These are phyloP conservation scores for Didymosphaeria variabile DNA, from an alignment of 2,329 filamentous ascomycete genomes.

Conservation along the genomic window DNA sequence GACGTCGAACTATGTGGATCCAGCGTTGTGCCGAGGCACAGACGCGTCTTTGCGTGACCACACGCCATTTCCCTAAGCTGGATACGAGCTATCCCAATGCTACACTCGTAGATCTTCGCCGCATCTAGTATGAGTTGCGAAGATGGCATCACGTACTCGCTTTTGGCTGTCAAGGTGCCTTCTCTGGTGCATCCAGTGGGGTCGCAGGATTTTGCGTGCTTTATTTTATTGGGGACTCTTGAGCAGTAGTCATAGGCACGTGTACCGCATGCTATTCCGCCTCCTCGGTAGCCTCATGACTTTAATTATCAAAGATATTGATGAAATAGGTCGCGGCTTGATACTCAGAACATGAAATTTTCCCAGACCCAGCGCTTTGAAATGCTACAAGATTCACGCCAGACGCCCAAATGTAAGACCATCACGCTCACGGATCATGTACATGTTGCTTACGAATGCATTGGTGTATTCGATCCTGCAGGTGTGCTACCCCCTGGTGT, in stretches of 20 bases:
- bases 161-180: too few relatives aligned
- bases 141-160: too few relatives aligned
- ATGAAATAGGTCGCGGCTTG: background rate
- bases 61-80: background rate
- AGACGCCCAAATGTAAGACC: background rate
- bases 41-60: background rate
- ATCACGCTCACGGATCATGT: background rate
- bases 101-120: background rate
- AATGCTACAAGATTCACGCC: background rate
- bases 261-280: background rate
- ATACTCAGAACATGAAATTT: background rate
- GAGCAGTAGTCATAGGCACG: background rate
- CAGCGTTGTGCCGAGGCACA: background rate
- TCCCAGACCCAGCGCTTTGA: background rate
- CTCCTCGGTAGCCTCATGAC: background rate
- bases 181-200: too few relatives aligned
- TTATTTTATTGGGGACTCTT: background rate
- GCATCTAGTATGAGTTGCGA: background rate
- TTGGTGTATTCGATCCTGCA: slow-evolving; percentile 42
- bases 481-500: slow-evolving; percentile 47
- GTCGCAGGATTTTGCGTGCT: too few relatives aligned
- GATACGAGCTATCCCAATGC: background rate
- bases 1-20: slow-evolving; percentile 1
- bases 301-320: background rate
- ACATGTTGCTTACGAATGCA: slow-evolving; percentile 39